Percentiles rank a stretch among this genome's conserved stretches.
Conservation (phyloP, 148 eudicot species). For the Limonium bicolor region DNA sequence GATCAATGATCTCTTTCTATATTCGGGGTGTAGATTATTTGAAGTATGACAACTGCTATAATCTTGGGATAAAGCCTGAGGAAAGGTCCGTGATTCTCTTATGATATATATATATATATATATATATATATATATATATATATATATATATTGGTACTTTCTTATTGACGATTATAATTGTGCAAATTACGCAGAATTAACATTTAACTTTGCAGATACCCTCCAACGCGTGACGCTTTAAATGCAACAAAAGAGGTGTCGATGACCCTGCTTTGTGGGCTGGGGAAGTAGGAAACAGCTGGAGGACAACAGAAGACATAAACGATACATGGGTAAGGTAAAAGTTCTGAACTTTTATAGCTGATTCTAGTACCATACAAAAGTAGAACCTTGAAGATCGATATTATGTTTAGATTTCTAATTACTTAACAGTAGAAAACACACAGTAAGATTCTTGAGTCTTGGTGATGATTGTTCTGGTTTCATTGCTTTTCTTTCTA, state of each 20-base stretch:
- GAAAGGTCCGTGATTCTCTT: conserved; percentile 27
- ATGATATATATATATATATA: background rate
- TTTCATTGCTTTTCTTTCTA: no score
- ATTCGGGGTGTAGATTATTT: conserved; percentile 69
- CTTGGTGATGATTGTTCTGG: no score
- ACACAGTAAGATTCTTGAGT: background rate
- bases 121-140: background rate
- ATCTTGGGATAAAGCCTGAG: conserved; percentile 20
- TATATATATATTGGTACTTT: background rate
- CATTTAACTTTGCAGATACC: background rate
- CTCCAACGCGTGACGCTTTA: background rate
- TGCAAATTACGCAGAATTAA: background rate
- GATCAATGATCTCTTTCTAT: background rate
- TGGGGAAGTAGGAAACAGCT: conserved; percentile 46
- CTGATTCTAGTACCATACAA: background rate
- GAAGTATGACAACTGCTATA: conserved; percentile 79
- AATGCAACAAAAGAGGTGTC: conserved; percentile 32
- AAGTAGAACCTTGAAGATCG: background rate
- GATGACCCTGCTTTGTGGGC: conserved; percentile 87
- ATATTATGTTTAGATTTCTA: background rate
- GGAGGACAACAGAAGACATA: conserved; percentile 90
- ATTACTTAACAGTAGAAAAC: background rate
- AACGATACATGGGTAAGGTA: conserved; percentile 61
- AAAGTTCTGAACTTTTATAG: background rate
- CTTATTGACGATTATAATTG: background rate